Evolutionary conservation across 805 yeast genomes (phyloP), one percentile per base, ranked within the genome.

Genomic region (Komagataella pseudopastoris): DNA sequence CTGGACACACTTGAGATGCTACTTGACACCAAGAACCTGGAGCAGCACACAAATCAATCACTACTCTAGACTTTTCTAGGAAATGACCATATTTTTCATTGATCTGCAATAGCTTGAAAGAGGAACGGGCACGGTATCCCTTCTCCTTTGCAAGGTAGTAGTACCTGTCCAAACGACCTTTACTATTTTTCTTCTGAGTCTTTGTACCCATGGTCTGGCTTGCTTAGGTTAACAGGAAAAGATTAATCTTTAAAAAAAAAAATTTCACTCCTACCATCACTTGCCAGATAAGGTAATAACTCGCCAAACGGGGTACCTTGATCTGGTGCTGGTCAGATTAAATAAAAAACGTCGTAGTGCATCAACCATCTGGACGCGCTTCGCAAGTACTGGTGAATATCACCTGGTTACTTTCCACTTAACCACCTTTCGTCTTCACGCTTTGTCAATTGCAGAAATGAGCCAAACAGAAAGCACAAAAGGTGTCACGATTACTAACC

Each of bases 1-100:
- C 74, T 1, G 99, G 98, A 70, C 98, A 89, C 51, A 88, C 68
- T 55, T 89, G 86, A 1, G 96, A 81, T 0, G 99, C 99, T 47
- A 93, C 98, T 71, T 93, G 99, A 77, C 99, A 93, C 99, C 99
- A 93, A 3, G 97, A 88, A 52, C 99, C 99, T 46, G 98, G 98
- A 8, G 99, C 99, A 51, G 98, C 98, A 83, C 99, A 93, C 60
- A 93, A 75, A 77, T 93, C 99, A 50, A 93, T 87, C 47, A 93
- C 96, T 46, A 93, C 98, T 66, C 88, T 93, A 17, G 96, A 88
- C 63, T 88, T 86, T 60, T 90, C 96, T 51, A 90, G 71, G 65
- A 93, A 93, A 68, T 90, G 96, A 43, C 97, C 97, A 74, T 81
- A 93, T 66, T 93, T 93, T 64, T 93, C 96, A 70, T 93, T 93